Evolutionary conservation across 352 stramenopile genomes (phyloP), one percentile per base, ranked within the genome.

Genomic region (Globisporangium yorkense): DNA sequence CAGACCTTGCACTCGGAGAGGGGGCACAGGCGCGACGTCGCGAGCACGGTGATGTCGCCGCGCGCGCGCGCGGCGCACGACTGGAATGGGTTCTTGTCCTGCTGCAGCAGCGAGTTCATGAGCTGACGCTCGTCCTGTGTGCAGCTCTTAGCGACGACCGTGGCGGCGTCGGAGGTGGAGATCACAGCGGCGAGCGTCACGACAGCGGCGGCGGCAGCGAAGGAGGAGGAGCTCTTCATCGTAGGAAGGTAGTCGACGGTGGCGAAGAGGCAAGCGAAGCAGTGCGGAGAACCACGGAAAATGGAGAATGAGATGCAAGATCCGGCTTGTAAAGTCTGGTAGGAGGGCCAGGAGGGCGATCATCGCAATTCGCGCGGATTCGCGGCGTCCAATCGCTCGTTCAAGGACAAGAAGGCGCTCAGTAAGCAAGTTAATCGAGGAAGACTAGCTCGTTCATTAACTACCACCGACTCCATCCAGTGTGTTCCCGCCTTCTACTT

Each of bases 31-130:
- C 68, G 65, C 65, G 63, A 86, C 35, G 78, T 84, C 24, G 52
- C 72, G 24, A 88, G 60, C 29, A 61, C 62, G 31, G 65, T 71
- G 55, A 88, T 79, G 65, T 85, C 74, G 54, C 72, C 65, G 21
- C 70, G 74, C 43, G 70, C 72, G 51, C 70, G 68, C 55, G 67
- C 51, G 56, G 83, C 80, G 53, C 77, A 90, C 27, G 68, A 64
- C 57, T 86, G 86, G 58, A 66, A 68, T 21, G 74, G 72, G 49
- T 84, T 77, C 35, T 63, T 58, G 54, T 83, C 69, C 67, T 86
- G 75, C n/a, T 80, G 47, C 24, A 83, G 74, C 48, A 87, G 66
- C 63, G 75, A 68, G 72, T 84, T 89, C 50, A 78, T 63, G 39
- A 61, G 35, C 62, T 84, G 59, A 56, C 77, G 78, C 61, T 89